Percentiles rank a stretch among this genome's conserved stretches.
phyloP scores from a whole-genome alignment of 2,329 filamentous ascomycete genomes.

The Pseudocercospora vitis region DNA sequence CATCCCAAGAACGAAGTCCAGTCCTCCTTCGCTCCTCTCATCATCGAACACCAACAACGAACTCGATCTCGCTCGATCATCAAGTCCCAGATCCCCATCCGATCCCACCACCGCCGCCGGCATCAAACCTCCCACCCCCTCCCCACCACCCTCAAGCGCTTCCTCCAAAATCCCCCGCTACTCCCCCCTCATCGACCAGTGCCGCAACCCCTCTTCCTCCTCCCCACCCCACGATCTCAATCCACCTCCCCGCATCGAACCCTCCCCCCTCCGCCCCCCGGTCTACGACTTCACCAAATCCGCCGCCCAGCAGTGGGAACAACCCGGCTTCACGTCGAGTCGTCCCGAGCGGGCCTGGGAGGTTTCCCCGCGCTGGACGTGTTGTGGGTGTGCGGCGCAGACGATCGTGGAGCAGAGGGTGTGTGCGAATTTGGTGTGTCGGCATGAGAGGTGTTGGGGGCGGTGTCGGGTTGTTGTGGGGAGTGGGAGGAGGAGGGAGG shows the following conservation, averaged over 20 bases:
- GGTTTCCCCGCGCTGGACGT: constrained; percentile 32
- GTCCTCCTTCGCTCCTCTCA: background rate
- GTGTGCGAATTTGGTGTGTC: constrained; percentile 32
- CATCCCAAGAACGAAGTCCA: constrained; percentile 3
- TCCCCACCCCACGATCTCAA: background rate
- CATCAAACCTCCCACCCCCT: background rate
- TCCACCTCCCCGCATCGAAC: background rate
- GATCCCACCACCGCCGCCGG: background rate
- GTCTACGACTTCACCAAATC: constrained; percentile 21
- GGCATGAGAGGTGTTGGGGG: constrained; percentile 30
- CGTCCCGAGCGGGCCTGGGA: constrained; percentile 26
- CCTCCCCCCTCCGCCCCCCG: constrained; percentile 23
- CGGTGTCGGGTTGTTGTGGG: constrained; percentile 16
- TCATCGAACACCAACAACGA: background rate
- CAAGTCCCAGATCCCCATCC: background rate
- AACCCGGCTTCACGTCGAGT: constrained; percentile 15
- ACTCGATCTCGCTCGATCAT: background rate
- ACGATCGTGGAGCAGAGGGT: constrained; percentile 35
- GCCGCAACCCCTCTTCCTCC: constrained; percentile 1
- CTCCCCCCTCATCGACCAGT: constrained; percentile 1
- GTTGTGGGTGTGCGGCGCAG: constrained; percentile 28
- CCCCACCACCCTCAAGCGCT: background rate
- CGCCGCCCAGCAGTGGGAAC: constrained; percentile 23
- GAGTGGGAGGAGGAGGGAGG: background rate
- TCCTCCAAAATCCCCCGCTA: background rate